Base-by-base conservation (phyloP, 805 yeast species). In the Candida sakaeoensis region DNA sequence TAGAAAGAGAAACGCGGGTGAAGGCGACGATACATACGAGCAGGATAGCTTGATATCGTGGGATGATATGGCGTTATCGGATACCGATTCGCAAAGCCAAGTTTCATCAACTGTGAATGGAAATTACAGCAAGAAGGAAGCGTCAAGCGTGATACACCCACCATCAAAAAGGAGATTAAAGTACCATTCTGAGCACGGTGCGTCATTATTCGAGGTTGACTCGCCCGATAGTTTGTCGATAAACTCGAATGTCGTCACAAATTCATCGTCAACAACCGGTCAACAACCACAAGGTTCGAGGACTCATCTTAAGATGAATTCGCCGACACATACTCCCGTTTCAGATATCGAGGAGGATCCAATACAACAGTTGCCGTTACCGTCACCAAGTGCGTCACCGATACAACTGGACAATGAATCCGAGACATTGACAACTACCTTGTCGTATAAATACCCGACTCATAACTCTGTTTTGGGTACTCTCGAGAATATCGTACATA, bases 381-480 rank as follows among this genome's bases (percentile, higher is more conserved):
- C 86, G 0, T 80, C 85, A 8, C 87, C 86, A 0, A 77, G 81
- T 48, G 83, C 83, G 1, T 76, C 80, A 1, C 82, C 82, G 1
- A 65, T 63, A 3, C 79, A 68, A 38, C 50, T 53, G 34, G 44
- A 61, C 5, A 49, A 58, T 18, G 40, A 41, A 30, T 26, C n/a
- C n/a, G 33, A 42, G 2, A 22, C 35, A 8, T 17, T 18, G 12
- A 26, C 32, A 12, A 31, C 33, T 12, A 13, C 39, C 4, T 23
- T 8, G 9, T 24, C 33, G 3, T 15, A 36, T n/a, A 22, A 32
- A 12, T 32, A 25, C 15, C 28, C 16, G 5, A 9, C 18, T n/a
- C 7, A n/a, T 8, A 33, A 15, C 16, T 23, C 21, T 13, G 21
- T 28, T 14, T 36, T 18, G 14, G 29, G 29, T 8, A 23, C 29